phyloP scores from a whole-genome alignment of 345 rosid species.

The Schrenkiella parvula region DNA sequence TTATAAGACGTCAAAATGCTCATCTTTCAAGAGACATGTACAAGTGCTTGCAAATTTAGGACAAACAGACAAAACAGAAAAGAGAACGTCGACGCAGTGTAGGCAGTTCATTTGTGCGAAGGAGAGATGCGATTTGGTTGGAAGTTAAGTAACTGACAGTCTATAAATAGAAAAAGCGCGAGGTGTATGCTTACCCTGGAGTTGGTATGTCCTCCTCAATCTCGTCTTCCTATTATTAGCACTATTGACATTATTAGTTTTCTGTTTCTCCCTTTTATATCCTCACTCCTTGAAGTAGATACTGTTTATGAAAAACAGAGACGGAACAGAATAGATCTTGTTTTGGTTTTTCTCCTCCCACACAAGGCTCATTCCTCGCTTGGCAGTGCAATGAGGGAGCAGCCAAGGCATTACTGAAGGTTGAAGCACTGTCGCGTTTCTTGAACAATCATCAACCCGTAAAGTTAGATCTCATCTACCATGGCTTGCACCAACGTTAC shows the following conservation, averaged over 20 bases:
- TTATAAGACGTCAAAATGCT: neutral
- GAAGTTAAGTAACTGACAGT: constrained; percentile 29
- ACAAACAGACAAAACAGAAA: neutral
- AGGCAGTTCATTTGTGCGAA: constrained; percentile 3
- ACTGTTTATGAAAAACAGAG: neutral
- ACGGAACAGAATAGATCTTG: neutral
- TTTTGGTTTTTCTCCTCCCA: neutral
- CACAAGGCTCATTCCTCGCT: constrained; percentile 6
- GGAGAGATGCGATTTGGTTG: constrained; percentile 25
- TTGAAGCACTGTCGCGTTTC: constrained; percentile 1
- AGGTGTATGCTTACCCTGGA: constrained; percentile 29
- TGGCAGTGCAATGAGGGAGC: constrained; percentile 18
- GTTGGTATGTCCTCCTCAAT: constrained; percentile 25
- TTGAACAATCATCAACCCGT: neutral
- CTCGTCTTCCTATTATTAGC: constrained; percentile 27
- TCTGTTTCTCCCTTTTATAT: constrained; percentile 13
- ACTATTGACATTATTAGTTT: constrained; percentile 18
- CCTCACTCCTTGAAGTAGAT: constrained; percentile 11
- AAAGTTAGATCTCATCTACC: neutral
- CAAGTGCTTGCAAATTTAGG: constrained; percentile 21
- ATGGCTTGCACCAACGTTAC: constrained; percentile 27
- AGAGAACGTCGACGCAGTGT: neutral
- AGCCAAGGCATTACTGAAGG: constrained; percentile 15
- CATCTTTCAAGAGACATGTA: neutral
- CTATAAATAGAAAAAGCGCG: constrained; percentile 23